These are phyloP conservation scores for Pythium insidiosum DNA, from an alignment of 352 stramenopile genomes.

Conservation along the genomic window DNA sequence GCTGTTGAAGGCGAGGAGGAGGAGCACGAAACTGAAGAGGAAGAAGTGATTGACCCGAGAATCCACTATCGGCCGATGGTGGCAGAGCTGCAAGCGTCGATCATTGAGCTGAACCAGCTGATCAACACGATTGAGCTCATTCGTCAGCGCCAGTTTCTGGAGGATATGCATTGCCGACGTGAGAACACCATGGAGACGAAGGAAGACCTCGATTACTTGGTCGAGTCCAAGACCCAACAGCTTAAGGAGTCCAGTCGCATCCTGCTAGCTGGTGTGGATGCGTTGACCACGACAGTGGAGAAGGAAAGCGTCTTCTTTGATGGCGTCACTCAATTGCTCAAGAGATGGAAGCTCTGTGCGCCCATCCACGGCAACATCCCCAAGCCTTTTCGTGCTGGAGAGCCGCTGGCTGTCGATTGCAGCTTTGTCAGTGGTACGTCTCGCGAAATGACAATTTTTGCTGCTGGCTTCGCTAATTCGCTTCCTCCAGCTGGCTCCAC, in stretches of 20 bases:
- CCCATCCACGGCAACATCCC: slow-evolving; percentile 84
- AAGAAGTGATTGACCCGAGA: slow-evolving; percentile 80
- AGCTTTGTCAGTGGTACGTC: slow-evolving; percentile 69
- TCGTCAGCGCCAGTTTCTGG: slow-evolving; percentile 62
- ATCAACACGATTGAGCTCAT: slow-evolving; percentile 87
- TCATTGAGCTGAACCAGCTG: slow-evolving; percentile 76
- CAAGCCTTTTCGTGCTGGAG: slow-evolving; percentile 77
- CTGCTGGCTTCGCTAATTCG: slow-evolving; percentile 2
- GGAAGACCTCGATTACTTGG: slow-evolving; percentile 71
- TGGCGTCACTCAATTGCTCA: slow-evolving; percentile 64
- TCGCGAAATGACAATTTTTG: background rate
- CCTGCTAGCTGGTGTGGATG: slow-evolving; percentile 61
- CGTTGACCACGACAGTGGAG: slow-evolving; percentile 53
- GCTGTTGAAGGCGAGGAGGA: slow-evolving; percentile 10
- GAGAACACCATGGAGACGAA: slow-evolving; percentile 79
- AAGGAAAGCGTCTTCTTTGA: slow-evolving; percentile 85
- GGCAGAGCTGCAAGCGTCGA: slow-evolving; percentile 62
- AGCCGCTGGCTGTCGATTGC: slow-evolving; percentile 79
- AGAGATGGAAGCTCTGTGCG: slow-evolving; percentile 82
- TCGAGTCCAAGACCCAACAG: slow-evolving; percentile 69
- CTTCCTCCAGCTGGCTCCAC: slow-evolving; percentile 48
- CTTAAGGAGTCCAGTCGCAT: slow-evolving; percentile 73
- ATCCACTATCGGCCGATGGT: slow-evolving; percentile 85
- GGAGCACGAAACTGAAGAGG: slow-evolving; percentile 27
- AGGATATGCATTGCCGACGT: slow-evolving; percentile 82